These are phyloP conservation scores for Ramularia collo-cygni DNA, from an alignment of 2,329 filamentous ascomycete species.

Conservation along the genomic window DNA sequence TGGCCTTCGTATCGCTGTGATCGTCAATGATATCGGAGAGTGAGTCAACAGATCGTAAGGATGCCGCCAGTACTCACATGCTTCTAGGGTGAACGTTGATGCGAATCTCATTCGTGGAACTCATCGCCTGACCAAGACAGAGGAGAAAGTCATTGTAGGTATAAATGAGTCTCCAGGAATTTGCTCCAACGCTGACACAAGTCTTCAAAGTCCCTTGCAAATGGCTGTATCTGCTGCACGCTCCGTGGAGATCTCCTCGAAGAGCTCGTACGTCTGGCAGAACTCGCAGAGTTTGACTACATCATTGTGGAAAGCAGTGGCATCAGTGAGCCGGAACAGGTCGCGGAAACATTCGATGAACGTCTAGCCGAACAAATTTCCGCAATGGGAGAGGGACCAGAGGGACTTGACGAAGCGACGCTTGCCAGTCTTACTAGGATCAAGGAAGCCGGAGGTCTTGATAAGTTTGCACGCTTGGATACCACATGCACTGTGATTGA, in stretches of 20 bases:
- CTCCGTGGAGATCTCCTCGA: conserved; percentile 64
- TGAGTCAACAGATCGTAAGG: conserved; percentile 7
- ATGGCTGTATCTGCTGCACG: conserved; percentile 69
- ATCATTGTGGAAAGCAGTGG: conserved; percentile 66
- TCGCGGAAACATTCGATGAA: conserved; percentile 66
- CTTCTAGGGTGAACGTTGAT: conserved; percentile 26
- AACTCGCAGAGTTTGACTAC: conserved; percentile 60
- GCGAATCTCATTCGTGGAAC: conserved; percentile 27
- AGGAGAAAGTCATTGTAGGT: conserved; percentile 27
- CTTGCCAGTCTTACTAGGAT: conserved; percentile 21
- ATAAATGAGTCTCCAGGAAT: background rate
- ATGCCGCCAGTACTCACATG: background rate
- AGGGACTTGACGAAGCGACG: conserved; percentile 16
- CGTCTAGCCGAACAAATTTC: conserved; percentile 37
- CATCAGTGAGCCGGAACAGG: conserved; percentile 66
- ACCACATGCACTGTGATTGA: conserved; percentile 68
- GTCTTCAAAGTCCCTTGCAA: conserved; percentile 19
- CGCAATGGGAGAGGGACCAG: conserved; percentile 24
- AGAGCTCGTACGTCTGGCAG: conserved; percentile 59
- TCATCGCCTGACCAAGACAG: conserved; percentile 25
- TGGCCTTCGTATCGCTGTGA: conserved; percentile 61
- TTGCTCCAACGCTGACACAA: background rate
- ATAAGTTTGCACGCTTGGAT: conserved; percentile 60
- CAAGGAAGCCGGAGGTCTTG: conserved; percentile 54
- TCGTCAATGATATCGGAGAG: conserved; percentile 62